Evolutionary conservation across 2,329 filamentous ascomycete genomes (phyloP), one percentile per base, ranked within the genome.

Genomic region (Elsinoe fawcettii): DNA sequence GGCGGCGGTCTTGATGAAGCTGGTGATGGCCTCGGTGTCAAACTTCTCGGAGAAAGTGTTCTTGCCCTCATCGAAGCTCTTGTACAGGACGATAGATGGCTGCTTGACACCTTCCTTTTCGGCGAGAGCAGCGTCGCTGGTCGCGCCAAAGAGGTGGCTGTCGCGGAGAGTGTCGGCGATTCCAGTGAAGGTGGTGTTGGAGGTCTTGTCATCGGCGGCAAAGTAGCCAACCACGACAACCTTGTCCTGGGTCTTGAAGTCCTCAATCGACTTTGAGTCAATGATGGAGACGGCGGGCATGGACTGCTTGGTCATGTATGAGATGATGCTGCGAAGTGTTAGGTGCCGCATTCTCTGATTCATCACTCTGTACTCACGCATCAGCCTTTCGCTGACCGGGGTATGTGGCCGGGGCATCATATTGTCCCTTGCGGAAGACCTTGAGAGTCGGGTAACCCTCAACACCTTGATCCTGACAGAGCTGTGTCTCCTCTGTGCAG

Each of bases 361-460:
- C 14, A 37, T 22, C n/a, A 4, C 14, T 5, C 27, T 36, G 14
- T 18, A 59, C 60, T 68, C 73, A 80, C 78, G 81, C 77, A 74
- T 83, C 84, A 63, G 91, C 86, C 80, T 97, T 96, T 74, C 93
- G 84, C 75, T 90, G 86, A 70, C 93, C 93, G 67, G 80, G 79
- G 78, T 99, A 99, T 62, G 91, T 86, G 63, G 82, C 79, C 71
- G 89, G 76, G 71, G 87, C 89, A 9, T 96, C 89, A 43, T 77
- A 75, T 53, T 36, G 32, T 14, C 49, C 49, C 66, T 93, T 92
- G 68, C 92, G 90, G 90, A 99, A 99, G 76, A 99, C 84, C 85
- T 97, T 99, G 71, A 99, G 84, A 64, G 93, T 99, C 62, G 93
- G 93, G 81, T 99, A 99, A 64, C 93, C 93, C 80, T 97, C 90